These are phyloP conservation scores for Ophiosphaerella korrae DNA, from an alignment of 2,329 filamentous ascomycete species.

Conservation along the genomic window DNA sequence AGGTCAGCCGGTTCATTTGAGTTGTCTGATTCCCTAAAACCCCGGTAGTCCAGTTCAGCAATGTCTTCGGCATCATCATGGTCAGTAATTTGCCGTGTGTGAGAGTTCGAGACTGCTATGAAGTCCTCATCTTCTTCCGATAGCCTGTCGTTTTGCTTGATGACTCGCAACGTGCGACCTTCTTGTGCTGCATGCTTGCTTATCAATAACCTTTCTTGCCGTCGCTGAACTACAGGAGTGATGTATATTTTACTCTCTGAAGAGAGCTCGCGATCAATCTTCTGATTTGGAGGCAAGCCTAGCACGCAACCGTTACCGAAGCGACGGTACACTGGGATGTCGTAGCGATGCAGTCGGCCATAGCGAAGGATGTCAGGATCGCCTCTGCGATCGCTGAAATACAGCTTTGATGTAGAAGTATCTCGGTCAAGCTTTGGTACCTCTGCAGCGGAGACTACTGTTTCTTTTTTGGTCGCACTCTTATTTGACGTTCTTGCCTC, in stretches of 20 bases:
- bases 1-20: conserved; percentile 33
- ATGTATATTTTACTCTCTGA: conserved; percentile 55
- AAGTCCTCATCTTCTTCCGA: conserved; percentile 31
- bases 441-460: conserved; percentile 45
- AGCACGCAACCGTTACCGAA: conserved; percentile 72
- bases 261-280: conserved; percentile 69
- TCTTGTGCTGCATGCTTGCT: conserved; percentile 25
- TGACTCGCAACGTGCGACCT: conserved; percentile 35
- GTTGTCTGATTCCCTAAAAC: conserved; percentile 36
- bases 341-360: conserved; percentile 73
- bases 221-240: conserved; percentile 44
- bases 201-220: conserved; percentile 54
- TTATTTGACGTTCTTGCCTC: conserved; percentile 8
- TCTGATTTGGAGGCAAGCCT: conserved; percentile 64
- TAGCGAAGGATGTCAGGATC: conserved; percentile 78
- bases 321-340: conserved; percentile 73
- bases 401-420: conserved; percentile 13
- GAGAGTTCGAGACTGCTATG: conserved; percentile 28
- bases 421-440: conserved; percentile 4
- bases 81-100: conserved; percentile 27
- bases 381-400: conserved; percentile 68
- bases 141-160: conserved; percentile 14
- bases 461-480: background rate
- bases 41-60: conserved; percentile 43
- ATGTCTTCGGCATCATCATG: conserved; percentile 17